A percentile compares a stretch with the other conserved stretches of the same genome.
These are phyloP conservation scores for Hsuehochloa calcarea DNA, from an alignment of 176 grass and related monocot species.

Conservation along the genomic window DNA sequence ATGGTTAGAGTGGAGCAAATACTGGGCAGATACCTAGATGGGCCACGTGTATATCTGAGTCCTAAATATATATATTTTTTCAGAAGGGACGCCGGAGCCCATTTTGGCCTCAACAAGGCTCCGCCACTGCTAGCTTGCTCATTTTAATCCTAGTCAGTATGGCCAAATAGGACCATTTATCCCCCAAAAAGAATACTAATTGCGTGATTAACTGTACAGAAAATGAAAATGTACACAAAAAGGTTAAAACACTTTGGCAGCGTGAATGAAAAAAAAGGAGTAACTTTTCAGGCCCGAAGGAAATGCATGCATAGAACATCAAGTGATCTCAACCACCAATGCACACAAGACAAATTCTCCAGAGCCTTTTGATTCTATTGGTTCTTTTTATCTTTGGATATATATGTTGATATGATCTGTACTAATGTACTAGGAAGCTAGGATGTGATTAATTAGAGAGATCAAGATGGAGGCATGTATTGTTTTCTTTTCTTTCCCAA, in stretches of 20 bases:
- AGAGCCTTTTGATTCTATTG: background rate
- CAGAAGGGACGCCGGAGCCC: no score
- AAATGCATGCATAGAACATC: slow-evolving; percentile 19
- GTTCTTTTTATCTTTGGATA: background rate
- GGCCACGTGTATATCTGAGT: no score
- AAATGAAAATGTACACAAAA: slow-evolving; percentile 22
- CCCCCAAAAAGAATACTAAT: background rate
- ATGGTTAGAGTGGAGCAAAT: no score
- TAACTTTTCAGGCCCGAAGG: background rate
- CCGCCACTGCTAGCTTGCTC: no score
- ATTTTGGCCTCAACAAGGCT: no score
- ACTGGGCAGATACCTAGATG: no score
- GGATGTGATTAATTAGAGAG: background rate
- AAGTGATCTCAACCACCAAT: background rate
- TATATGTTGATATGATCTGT: background rate
- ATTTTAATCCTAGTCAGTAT: background rate
- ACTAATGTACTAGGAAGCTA: background rate
- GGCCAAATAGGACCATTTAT: background rate
- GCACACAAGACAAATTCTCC: slow-evolving; percentile 16
- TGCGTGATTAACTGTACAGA: background rate
- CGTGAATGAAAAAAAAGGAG: background rate
- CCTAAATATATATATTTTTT: no score
- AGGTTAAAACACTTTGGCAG: slow-evolving; percentile 8
- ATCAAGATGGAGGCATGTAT: background rate
- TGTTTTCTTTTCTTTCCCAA: slow-evolving; percentile 7